A percentile compares a stretch with the other conserved stretches of the same genome.
Conservation (phyloP, 2,329 filamentous ascomycete genomes). For the Talaromyces albobiverticillius region DNA sequence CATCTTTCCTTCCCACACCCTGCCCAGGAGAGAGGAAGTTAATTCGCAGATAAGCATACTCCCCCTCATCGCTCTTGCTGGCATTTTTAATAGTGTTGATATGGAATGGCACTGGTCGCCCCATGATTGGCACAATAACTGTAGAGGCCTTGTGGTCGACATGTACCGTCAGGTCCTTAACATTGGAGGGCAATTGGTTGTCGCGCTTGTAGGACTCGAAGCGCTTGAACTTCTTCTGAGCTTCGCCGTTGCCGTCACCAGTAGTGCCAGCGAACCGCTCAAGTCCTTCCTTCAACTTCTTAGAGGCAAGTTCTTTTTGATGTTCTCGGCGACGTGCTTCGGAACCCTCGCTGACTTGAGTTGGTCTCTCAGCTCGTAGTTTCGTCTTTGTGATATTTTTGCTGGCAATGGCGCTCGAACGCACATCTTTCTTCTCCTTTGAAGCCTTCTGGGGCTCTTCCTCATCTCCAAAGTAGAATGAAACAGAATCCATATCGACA, state of each 20-base stretch:
- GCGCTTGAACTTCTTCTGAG: slow-evolving; percentile 97
- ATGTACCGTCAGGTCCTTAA: slow-evolving; percentile 83
- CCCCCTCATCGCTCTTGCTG: slow-evolving; percentile 93
- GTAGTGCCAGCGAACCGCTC: slow-evolving; percentile 83
- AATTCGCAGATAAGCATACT: slow-evolving; percentile 90
- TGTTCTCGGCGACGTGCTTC: slow-evolving; percentile 85
- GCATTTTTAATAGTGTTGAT: slow-evolving; percentile 99
- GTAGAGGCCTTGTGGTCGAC: slow-evolving; percentile 89
- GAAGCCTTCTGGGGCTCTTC: slow-evolving; percentile 76
- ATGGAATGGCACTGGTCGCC: slow-evolving; percentile 94
- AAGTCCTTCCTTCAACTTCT: slow-evolving; percentile 87
- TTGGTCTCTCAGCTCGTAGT: slow-evolving; percentile 83
- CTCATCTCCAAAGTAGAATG: slow-evolving; percentile 98
- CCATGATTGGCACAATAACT: slow-evolving; percentile 94
- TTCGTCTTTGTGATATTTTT: slow-evolving; percentile 96
- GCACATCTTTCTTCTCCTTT: slow-evolving; percentile 76
- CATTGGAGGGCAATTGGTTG: slow-evolving; percentile 80
- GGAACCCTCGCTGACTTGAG: slow-evolving; percentile 83
- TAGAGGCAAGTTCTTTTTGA: slow-evolving; percentile 81
- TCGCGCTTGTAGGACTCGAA: slow-evolving; percentile 99
- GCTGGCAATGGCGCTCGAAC: slow-evolving; percentile 81
- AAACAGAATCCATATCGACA: slow-evolving; percentile 87
- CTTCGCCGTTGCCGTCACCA: slow-evolving; percentile 79
- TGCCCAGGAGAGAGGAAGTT: slow-evolving; percentile 97
- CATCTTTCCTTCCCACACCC: slow-evolving; percentile 94